These are phyloP conservation scores for Citrus glauca DNA, from an alignment of 345 rosid species.

Conservation along the genomic window DNA sequence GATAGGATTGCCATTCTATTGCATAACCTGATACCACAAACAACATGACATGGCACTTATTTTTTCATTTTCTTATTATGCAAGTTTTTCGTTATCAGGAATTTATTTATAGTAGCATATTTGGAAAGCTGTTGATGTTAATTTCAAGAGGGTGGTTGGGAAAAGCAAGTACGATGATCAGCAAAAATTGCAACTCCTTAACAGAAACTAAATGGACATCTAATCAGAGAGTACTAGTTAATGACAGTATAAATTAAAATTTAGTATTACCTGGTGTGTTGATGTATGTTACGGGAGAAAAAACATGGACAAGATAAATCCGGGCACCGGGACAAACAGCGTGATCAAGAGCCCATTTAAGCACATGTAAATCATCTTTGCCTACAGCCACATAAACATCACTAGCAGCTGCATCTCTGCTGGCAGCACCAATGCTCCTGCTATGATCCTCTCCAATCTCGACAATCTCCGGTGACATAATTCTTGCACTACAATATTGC, in stretches of 20 bases:
- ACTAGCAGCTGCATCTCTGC: slow-evolving; percentile 16
- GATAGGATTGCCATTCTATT: background rate
- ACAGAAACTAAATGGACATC: background rate
- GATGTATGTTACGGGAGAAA: slow-evolving; percentile 47
- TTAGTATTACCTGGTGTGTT: slow-evolving; percentile 47
- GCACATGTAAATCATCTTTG: slow-evolving; percentile 49
- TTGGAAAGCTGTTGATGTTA: background rate
- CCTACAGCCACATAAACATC: slow-evolving; percentile 72
- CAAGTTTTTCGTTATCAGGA: too few relatives aligned
- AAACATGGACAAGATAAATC: slow-evolving; percentile 57
- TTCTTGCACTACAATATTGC: slow-evolving; percentile 21
- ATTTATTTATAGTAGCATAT: too few relatives aligned
- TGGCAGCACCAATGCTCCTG: slow-evolving; percentile 8
- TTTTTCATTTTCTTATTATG: background rate
- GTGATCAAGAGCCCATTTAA: slow-evolving; percentile 58
- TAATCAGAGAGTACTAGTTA: background rate
- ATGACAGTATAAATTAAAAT: background rate
- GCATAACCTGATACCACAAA: background rate
- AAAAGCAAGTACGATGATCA: background rate
- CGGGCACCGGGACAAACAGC: slow-evolving; percentile 36
- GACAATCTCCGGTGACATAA: slow-evolving; percentile 53
- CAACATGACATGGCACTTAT: background rate
- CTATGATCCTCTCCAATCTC: slow-evolving; percentile 55
- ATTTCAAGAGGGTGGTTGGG: background rate
- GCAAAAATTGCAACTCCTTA: background rate